Evolutionary conservation across 2,329 filamentous ascomycete species (phyloP).

Genomic region (Saccharata proteae): DNA sequence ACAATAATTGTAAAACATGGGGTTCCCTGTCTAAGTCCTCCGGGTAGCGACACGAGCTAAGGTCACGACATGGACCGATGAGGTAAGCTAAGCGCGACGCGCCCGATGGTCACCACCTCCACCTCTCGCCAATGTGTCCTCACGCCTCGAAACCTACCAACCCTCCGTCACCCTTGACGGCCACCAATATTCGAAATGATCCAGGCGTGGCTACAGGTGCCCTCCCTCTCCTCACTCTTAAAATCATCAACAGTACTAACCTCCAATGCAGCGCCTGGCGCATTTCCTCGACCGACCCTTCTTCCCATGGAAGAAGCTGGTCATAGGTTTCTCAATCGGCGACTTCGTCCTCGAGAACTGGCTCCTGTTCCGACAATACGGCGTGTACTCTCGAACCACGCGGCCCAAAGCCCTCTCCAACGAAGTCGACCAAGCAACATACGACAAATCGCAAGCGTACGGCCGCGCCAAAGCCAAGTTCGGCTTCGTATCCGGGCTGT

Average conservation of each 20-base stretch:
- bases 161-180: no score
- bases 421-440: constrained; percentile 80
- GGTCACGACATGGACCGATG: no score
- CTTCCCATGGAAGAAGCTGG: constrained; percentile 96
- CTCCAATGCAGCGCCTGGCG: constrained; percentile 49
- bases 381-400: constrained; percentile 65
- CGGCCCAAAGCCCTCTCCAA: constrained; percentile 78
- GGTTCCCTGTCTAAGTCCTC: no score
- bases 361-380: constrained; percentile 82
- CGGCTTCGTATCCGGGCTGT: constrained; percentile 67
- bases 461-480: constrained; percentile 93
- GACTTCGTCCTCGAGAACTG: constrained; percentile 86
- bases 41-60: no score
- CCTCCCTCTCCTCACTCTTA: background rate
- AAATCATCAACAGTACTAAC: constrained; percentile 1
- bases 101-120: no score
- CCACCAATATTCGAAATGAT: no score
- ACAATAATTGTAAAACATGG: no score
- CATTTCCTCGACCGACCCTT: constrained; percentile 78
- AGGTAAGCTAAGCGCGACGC: no score
- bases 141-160: no score
- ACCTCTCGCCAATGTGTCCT: no score
- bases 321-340: constrained; percentile 84
- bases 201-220: constrained; percentile 9
- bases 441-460: constrained; percentile 91